phyloP scores from a whole-genome alignment of 2,329 filamentous ascomycete genomes.

The Volutella citrinella region DNA sequence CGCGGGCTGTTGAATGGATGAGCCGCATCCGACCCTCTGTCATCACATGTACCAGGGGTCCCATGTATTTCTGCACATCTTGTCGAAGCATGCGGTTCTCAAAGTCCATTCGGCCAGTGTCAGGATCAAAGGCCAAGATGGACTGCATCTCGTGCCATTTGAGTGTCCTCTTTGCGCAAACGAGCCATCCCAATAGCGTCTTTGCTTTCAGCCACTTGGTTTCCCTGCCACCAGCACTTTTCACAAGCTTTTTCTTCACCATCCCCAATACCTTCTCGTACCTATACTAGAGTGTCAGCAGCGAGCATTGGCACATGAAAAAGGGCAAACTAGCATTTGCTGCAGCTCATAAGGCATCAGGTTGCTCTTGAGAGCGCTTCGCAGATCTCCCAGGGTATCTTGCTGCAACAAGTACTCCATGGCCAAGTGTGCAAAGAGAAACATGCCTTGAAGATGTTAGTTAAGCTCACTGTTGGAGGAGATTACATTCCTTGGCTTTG shows the following conservation, averaged over 20 bases:
- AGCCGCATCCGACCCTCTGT: slow-evolving; percentile 31
- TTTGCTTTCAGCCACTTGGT: slow-evolving; percentile 19
- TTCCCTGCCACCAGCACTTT: slow-evolving; percentile 21
- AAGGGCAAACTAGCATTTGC: background rate
- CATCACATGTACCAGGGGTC: slow-evolving; percentile 34
- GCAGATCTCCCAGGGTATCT: slow-evolving; percentile 4
- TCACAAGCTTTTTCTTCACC: too few relatives aligned
- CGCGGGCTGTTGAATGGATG: slow-evolving; percentile 36
- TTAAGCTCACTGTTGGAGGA: background rate
- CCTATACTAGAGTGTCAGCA: too few relatives aligned
- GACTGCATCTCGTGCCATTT: slow-evolving; percentile 40
- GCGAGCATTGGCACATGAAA: too few relatives aligned
- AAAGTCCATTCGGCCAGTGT: slow-evolving; percentile 17
- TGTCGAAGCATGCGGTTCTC: slow-evolving; percentile 16
- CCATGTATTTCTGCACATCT: slow-evolving; percentile 30
- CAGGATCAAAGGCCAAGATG: slow-evolving; percentile 25
- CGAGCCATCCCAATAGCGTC: slow-evolving; percentile 37
- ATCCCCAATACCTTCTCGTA: too few relatives aligned
- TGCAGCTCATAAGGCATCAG: slow-evolving; percentile 13
- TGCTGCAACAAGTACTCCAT: slow-evolving; percentile 26
- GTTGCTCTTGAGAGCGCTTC: too few relatives aligned
- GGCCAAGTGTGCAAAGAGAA: slow-evolving; percentile 30
- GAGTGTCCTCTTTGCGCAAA: slow-evolving; percentile 36
- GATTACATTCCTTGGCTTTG: background rate
- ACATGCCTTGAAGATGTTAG: slow-evolving; percentile 22